phyloP scores from a whole-genome alignment of 129 eudicot genomes.

The sunflower (Helianthus annuus) region DNA sequence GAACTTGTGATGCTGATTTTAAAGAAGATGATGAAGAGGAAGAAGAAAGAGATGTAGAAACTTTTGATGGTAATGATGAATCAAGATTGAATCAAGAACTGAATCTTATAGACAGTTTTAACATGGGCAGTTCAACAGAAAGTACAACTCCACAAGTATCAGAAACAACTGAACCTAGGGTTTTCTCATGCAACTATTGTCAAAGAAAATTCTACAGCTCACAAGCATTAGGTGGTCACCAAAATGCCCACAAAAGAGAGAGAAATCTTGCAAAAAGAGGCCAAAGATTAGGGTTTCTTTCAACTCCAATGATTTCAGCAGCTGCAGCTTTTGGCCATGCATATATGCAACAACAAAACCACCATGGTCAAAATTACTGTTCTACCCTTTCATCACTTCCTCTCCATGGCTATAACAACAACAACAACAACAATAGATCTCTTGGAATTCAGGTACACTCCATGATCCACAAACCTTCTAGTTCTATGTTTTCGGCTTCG shows the following conservation, averaged over 20 bases:
- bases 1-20: not conserved
- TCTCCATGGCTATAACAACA: conserved; percentile 33
- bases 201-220: conserved; percentile 66
- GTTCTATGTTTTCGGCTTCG: conserved; percentile 27
- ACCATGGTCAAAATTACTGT: conserved; percentile 30
- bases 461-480: conserved; percentile 52
- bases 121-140: conserved; percentile 41
- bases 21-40: conserved; percentile 13
- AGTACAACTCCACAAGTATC: conserved; percentile 37
- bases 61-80: conserved; percentile 2
- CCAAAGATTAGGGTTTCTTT: conserved; percentile 37
- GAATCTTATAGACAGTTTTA: conserved; percentile 50
- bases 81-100: conserved; percentile 44
- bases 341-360: conserved; percentile 32
- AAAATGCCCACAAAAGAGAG: conserved; percentile 67
- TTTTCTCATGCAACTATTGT: conserved; percentile 62
- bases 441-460: conserved; percentile 73
- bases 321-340: conserved; percentile 48
- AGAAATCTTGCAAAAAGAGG: conserved; percentile 58
- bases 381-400: conserved; percentile 56
- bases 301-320: conserved; percentile 38
- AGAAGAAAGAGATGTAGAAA: conserved; percentile 9
- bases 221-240: conserved; percentile 68
- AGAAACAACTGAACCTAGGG: conserved; percentile 46
- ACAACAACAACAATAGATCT: conserved; percentile 37